These are phyloP conservation scores for Tylopilus vinaceipallidus DNA, from an alignment of 768 basidiomycete species.

Conservation along the genomic window DNA sequence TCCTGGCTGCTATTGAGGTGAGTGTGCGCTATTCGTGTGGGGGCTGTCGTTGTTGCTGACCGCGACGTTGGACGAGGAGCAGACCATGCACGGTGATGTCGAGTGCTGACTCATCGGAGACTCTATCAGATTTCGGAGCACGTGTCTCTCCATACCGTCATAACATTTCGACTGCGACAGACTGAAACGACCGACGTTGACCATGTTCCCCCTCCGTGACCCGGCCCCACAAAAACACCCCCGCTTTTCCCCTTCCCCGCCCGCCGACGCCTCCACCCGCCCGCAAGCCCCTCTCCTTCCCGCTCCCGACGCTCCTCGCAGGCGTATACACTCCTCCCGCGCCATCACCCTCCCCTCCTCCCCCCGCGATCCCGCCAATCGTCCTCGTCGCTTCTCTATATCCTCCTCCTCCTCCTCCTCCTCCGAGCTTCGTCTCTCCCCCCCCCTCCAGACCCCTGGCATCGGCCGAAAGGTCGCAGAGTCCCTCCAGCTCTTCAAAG, in stretches of 20 bases:
- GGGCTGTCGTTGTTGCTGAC: conserved; percentile 12
- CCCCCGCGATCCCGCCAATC: conserved; percentile 21
- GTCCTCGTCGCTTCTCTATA: conserved; percentile 32
- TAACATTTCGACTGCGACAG: conserved; percentile 10
- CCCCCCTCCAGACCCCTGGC: conserved; percentile 31
- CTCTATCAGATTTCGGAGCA: conserved; percentile 24
- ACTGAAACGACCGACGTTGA: conserved; percentile 2
- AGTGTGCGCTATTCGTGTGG: conserved; percentile 1
- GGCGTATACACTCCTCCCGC: conserved; percentile 24
- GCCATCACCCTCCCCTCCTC: conserved; percentile 34
- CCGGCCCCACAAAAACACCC: background rate
- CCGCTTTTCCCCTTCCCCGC: conserved; percentile 1
- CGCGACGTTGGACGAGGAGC: conserved; percentile 4
- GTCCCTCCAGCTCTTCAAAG: conserved; percentile 78
- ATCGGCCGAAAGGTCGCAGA: conserved; percentile 84
- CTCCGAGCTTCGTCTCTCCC: conserved; percentile 2
- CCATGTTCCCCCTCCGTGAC: background rate
- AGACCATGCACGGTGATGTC: conserved; percentile 4
- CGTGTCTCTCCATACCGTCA: conserved; percentile 39
- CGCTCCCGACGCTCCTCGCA: conserved; percentile 33
- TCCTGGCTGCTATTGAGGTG: conserved; percentile 20
- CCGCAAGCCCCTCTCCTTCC: conserved; percentile 27
- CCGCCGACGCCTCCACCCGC: conserved; percentile 1
- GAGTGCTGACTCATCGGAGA: conserved; percentile 33
- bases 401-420: conserved; percentile 25